Percentiles rank a stretch among this genome's conserved stretches.
Evolutionary conservation across 208 protist genomes (phyloP).

Genomic region (Porcisia hertigi): DNA sequence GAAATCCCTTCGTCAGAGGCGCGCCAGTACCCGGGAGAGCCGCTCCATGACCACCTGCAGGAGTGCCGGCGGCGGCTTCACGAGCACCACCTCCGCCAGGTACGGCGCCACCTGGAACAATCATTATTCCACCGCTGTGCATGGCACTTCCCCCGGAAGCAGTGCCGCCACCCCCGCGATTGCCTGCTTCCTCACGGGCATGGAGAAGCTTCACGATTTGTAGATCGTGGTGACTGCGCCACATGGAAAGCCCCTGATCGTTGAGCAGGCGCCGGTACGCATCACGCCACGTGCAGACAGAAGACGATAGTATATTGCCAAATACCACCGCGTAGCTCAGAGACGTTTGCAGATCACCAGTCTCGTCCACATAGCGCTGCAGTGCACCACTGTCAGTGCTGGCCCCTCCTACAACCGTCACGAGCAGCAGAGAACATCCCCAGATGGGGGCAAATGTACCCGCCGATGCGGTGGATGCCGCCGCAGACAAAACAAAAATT

Average conservation of each 20-base stretch:
- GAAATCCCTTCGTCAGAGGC: conserved; percentile 9
- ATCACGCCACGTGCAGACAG: conserved; percentile 58
- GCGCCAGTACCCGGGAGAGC: background rate
- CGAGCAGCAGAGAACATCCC: conserved; percentile 58
- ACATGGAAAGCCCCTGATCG: conserved; percentile 45
- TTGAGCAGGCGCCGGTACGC: conserved; percentile 68
- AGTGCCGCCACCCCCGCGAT: background rate
- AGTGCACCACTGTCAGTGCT: conserved; percentile 39
- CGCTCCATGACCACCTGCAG: background rate
- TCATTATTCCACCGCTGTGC: background rate
- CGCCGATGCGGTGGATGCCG: background rate
- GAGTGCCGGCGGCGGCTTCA: background rate
- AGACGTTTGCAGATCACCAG: conserved; percentile 68
- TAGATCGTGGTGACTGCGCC: conserved; percentile 70
- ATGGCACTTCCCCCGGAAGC: background rate
- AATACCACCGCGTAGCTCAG: conserved; percentile 62
- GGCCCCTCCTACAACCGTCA: conserved; percentile 58
- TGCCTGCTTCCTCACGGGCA: conserved; percentile 25
- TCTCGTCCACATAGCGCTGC: conserved; percentile 86
- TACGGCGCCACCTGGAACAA: background rate
- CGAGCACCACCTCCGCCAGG: background rate
- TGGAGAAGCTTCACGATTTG: conserved; percentile 42
- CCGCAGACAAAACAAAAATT: background rate
- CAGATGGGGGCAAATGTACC: conserved; percentile 13
- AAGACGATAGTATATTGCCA: conserved; percentile 28